phyloP scores from a whole-genome alignment of 1,284 basidiomycete species.

The Microbotryum silenes-acaulis region DNA sequence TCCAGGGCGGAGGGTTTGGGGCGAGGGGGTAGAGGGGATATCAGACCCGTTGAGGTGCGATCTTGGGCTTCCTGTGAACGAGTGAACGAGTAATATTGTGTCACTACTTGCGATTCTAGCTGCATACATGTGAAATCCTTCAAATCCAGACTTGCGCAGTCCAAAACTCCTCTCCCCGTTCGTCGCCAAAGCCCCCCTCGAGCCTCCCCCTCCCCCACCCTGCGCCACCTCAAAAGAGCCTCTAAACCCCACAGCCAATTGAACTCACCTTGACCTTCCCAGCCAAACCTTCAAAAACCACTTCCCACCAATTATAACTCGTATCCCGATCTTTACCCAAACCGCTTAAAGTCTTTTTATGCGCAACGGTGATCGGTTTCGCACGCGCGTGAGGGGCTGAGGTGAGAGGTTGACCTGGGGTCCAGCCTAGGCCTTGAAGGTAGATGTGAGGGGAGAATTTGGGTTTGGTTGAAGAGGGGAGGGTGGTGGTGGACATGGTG shows the following conservation, averaged over 20 bases:
- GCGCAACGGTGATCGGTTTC: constrained; percentile 65
- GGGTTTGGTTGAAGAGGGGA: not conserved
- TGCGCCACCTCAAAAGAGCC: too few relatives aligned
- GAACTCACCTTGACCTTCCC: constrained; percentile 48
- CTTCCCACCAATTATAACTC: constrained; percentile 92
- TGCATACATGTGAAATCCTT: too few relatives aligned
- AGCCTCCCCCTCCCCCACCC: too few relatives aligned
- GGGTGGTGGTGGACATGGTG: not conserved
- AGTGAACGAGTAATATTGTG: too few relatives aligned
- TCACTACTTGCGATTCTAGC: too few relatives aligned
- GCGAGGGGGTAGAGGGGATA: constrained; percentile 60
- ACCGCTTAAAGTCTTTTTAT: constrained; percentile 74
- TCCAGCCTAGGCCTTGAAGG: constrained; percentile 76
- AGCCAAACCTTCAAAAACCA: constrained; percentile 40
- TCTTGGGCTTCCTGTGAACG: constrained; percentile 7
- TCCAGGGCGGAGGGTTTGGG: constrained; percentile 48
- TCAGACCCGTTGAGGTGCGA: constrained; percentile 64
- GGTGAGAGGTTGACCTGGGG: constrained; percentile 54
- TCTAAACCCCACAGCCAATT: not conserved
- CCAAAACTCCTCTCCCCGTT: too few relatives aligned
- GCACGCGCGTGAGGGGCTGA: constrained; percentile 38
- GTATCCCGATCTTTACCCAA: constrained; percentile 86
- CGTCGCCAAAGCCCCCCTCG: too few relatives aligned
- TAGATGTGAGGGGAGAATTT: constrained; percentile 64
- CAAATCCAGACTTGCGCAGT: too few relatives aligned